Percentiles rank a stretch among this genome's conserved stretches.
Evolutionary conservation across 2,329 filamentous ascomycete genomes (phyloP).

Genomic region (Reticulascus tulasneorum): DNA sequence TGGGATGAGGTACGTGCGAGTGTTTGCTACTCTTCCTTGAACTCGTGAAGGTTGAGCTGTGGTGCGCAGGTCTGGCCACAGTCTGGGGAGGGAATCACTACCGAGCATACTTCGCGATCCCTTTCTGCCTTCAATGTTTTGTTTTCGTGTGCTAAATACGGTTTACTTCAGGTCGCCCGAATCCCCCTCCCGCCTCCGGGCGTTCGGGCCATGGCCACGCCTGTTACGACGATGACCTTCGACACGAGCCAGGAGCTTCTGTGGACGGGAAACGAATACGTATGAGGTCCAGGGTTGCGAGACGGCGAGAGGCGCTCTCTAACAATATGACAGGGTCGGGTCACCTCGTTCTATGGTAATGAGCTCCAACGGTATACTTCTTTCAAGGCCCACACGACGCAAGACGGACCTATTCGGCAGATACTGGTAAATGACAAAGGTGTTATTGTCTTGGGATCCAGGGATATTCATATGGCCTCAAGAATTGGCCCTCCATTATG

Average conservation of each 20-base stretch:
- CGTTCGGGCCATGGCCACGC: constrained; percentile 64
- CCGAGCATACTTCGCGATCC: constrained; percentile 16
- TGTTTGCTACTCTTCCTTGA: constrained; percentile 4
- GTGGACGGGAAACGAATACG: constrained; percentile 90
- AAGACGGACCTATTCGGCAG: constrained; percentile 79
- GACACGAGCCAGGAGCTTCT: constrained; percentile 85
- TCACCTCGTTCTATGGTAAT: constrained; percentile 82
- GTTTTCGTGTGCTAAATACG: background rate
- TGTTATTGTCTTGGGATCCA: constrained; percentile 76
- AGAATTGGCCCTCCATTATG: constrained; percentile 80
- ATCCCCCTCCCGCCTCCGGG: constrained; percentile 76
- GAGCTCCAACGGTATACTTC: constrained; percentile 89
- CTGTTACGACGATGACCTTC: constrained; percentile 78
- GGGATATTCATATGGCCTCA: constrained; percentile 83
- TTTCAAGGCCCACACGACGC: constrained; percentile 70
- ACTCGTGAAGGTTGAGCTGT: background rate
- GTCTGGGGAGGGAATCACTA: constrained; percentile 6
- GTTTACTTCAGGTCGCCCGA: constrained; percentile 62
- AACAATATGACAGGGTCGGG: constrained; percentile 61
- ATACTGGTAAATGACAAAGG: constrained; percentile 89
- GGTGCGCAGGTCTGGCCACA: background rate
- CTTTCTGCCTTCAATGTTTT: constrained; percentile 7
- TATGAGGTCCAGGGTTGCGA: constrained; percentile 37
- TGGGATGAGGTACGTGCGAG: constrained; percentile 59
- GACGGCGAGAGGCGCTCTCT: constrained; percentile 13